These are phyloP conservation scores for Neurospora discreta DNA, from an alignment of 495 filamentous ascomycete genomes.

Conservation along the genomic window DNA sequence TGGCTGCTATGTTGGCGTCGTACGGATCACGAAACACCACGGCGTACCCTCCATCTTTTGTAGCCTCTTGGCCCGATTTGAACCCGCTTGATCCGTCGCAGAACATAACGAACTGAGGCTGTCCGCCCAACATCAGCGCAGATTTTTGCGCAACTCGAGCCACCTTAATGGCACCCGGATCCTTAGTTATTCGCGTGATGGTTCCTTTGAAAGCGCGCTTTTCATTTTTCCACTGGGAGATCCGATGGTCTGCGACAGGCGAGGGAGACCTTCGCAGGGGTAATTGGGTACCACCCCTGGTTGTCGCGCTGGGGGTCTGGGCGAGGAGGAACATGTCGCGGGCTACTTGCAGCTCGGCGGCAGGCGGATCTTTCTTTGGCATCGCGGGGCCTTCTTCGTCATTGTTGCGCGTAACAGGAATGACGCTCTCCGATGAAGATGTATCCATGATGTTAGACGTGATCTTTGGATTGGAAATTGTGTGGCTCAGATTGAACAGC, in stretches of 20 bases:
- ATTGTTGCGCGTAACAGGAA: background rate
- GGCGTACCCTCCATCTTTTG: background rate
- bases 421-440: background rate
- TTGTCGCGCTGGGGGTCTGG: background rate
- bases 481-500: background rate
- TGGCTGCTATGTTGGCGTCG: background rate
- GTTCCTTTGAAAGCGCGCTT: background rate
- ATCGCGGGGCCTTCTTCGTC: background rate
- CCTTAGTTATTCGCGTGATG: background rate
- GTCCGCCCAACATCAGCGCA: background rate
- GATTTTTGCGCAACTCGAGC: background rate
- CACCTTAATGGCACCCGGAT: background rate
- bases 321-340: rapidly evolving
- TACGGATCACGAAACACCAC: background rate
- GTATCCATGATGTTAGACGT: background rate
- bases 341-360: background rate
- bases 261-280: background rate
- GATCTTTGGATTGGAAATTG: background rate
- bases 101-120: background rate
- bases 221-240: background rate
- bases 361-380: background rate
- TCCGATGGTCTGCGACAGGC: background rate
- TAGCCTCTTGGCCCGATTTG: background rate
- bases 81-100: background rate
- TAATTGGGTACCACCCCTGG: background rate